phyloP scores from a whole-genome alignment of 2,329 filamentous ascomycete species.

The Cadophora luteo-olivacea region DNA sequence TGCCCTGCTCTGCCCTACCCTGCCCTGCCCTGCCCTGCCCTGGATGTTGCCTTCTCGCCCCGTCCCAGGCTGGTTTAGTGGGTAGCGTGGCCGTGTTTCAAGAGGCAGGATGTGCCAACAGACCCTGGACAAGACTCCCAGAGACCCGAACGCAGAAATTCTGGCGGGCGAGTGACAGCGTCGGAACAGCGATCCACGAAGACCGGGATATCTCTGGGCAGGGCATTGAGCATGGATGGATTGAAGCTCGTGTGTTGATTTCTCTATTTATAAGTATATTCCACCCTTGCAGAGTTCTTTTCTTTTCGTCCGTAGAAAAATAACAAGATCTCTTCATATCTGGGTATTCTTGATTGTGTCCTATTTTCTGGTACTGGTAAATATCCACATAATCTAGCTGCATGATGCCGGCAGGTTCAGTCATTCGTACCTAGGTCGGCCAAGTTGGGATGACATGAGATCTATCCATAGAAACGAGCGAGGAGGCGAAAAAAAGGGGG shows the following conservation, averaged over 20 bases:
- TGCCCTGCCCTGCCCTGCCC: not conserved
- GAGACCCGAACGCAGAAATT: not conserved
- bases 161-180: conserved; percentile 14
- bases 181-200: conserved; percentile 3
- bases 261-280: conserved; percentile 18
- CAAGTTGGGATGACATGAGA: conserved; percentile 12
- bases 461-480: conserved; percentile 2
- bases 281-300: not conserved
- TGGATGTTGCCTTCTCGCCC: conserved; percentile 8
- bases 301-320: not conserved
- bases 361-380: not conserved
- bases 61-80: conserved; percentile 13
- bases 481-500: not conserved
- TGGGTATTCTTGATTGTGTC: not conserved
- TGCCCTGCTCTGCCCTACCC: not conserved
- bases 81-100: conserved; percentile 21
- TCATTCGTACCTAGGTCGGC: not conserved
- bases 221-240: not conserved
- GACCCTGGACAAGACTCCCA: not conserved
- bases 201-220: conserved; percentile 13
- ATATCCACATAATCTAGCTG: not conserved
- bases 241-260: not conserved
- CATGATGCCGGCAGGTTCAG: not conserved
- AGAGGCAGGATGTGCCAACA: conserved; percentile 10
- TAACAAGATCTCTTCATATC: not conserved